Percentiles rank a stretch among this genome's conserved stretches.
Conservation (phyloP, 257 asterid genomes). For the Salvia hispanica region DNA sequence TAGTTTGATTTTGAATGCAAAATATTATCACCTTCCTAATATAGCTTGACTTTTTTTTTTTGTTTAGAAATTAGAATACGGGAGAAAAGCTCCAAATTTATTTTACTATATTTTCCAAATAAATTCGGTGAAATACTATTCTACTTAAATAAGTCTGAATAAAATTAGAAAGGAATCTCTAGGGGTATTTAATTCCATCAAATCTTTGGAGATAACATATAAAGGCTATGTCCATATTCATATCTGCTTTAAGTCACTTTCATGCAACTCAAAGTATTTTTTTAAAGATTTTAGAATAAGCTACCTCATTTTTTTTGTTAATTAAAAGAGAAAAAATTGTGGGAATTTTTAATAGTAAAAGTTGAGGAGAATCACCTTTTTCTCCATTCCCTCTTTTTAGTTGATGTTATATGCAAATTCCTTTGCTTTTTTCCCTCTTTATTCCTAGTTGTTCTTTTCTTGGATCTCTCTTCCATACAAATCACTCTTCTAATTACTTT, state of each 20-base stretch:
- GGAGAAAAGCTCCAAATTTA: too few species aligned
- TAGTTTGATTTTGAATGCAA: too few species aligned
- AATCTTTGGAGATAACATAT: conserved; percentile 16
- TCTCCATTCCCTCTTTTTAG: not conserved
- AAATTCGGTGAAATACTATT: not conserved
- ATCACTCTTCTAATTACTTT: too few species aligned
- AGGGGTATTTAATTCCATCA: conserved; percentile 1
- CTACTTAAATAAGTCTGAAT: not conserved
- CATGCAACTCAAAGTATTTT: conserved; percentile 35
- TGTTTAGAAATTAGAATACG: too few species aligned
- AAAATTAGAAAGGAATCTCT: not conserved
- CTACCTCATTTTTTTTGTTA: conserved; percentile 4
- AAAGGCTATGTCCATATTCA: conserved; percentile 17
- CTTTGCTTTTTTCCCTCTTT: conserved; percentile 20
- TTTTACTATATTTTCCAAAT: too few species aligned
- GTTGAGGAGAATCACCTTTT: conserved; percentile 35
- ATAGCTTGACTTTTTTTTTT: too few species aligned
- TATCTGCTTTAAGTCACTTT: conserved; percentile 32
- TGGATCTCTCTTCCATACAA: conserved; percentile 7
- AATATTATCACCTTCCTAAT: too few species aligned
- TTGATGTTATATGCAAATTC: conserved; percentile 31
- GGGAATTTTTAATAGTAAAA: conserved; percentile 21
- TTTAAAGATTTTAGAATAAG: conserved; percentile 13
- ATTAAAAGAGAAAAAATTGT: conserved; percentile 17
- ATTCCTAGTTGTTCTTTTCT: conserved; percentile 29